phyloP scores from a whole-genome alignment of 352 stramenopile species.

The Phytophthora pistaciae region DNA sequence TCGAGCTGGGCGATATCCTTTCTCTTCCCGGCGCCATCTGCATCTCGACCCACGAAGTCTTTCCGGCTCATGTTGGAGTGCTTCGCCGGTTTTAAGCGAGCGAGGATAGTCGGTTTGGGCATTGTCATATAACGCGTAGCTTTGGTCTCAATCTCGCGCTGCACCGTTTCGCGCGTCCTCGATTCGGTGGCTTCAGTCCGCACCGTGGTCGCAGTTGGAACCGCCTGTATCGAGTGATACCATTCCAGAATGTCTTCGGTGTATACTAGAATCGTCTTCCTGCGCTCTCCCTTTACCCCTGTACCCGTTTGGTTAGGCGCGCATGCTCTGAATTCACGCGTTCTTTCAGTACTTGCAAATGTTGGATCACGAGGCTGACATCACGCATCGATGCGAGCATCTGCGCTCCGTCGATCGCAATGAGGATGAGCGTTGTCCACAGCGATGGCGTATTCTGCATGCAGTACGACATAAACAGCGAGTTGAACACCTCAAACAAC shows the following conservation, averaged over 20 bases:
- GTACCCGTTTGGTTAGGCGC: not conserved
- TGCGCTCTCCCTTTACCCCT: not conserved
- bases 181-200: not conserved
- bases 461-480: conserved; percentile 48
- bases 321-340: not conserved
- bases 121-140: not conserved
- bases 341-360: conserved; percentile 6
- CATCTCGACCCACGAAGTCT: not conserved
- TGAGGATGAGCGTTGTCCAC: conserved; percentile 28
- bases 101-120: no score
- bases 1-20: not conserved
- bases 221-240: not conserved
- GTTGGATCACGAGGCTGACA: conserved; percentile 3
- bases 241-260: not conserved
- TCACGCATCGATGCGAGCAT: conserved; percentile 18
- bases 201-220: no score
- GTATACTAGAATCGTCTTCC: not conserved
- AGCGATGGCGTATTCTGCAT: conserved; percentile 33
- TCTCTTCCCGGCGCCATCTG: not conserved
- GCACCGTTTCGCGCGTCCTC: not conserved
- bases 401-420: conserved; percentile 27
- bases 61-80: not conserved
- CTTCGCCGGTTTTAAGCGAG: not conserved
- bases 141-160: not conserved
- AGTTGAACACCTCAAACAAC: conserved; percentile 51